Conservation (phyloP, 1,284 basidiomycete genomes). For the Cutaneotrichosporon cutaneum region DNA sequence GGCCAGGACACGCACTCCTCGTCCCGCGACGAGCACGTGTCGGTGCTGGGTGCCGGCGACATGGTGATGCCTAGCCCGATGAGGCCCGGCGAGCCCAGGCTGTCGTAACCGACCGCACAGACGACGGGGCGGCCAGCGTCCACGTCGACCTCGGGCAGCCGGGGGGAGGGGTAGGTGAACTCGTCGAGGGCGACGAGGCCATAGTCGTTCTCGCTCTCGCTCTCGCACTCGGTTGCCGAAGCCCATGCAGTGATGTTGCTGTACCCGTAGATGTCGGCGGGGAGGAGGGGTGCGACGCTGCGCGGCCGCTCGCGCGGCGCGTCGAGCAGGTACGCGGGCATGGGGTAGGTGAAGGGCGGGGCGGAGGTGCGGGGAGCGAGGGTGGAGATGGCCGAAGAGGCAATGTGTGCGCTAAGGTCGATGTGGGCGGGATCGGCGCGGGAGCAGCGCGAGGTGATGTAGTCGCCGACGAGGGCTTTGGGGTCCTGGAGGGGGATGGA, state of each 20-base stretch:
- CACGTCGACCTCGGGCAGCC: background rate
- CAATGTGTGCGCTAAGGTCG: conserved; percentile 44
- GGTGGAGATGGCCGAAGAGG: conserved; percentile 22
- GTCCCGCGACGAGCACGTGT: conserved; percentile 16
- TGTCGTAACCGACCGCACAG: conserved; percentile 4
- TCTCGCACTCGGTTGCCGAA: background rate
- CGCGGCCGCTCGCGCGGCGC: conserved; percentile 5
- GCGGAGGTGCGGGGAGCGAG: conserved; percentile 14
- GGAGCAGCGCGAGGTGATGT: conserved; percentile 32
- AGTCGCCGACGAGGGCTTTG: conserved; percentile 32
- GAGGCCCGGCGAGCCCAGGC: conserved; percentile 12
- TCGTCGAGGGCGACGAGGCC: background rate
- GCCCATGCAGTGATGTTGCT: background rate
- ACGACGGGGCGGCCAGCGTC: conserved; percentile 2
- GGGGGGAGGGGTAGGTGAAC: background rate
- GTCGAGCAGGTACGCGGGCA: conserved; percentile 5
- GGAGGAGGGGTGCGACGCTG: conserved; percentile 1
- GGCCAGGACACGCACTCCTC: conserved; percentile 23
- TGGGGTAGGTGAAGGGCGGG: conserved; percentile 24
- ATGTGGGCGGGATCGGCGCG: conserved; percentile 40
- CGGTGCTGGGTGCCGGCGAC: conserved; percentile 8
- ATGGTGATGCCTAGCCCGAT: conserved; percentile 26
- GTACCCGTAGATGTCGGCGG: background rate
- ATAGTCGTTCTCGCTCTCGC: background rate
- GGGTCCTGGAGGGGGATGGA: conserved; percentile 35